Evolutionary conservation across 441 rosid species (phyloP), one percentile per base, ranked within the genome.

Genomic region (Pelargonium australe): DNA sequence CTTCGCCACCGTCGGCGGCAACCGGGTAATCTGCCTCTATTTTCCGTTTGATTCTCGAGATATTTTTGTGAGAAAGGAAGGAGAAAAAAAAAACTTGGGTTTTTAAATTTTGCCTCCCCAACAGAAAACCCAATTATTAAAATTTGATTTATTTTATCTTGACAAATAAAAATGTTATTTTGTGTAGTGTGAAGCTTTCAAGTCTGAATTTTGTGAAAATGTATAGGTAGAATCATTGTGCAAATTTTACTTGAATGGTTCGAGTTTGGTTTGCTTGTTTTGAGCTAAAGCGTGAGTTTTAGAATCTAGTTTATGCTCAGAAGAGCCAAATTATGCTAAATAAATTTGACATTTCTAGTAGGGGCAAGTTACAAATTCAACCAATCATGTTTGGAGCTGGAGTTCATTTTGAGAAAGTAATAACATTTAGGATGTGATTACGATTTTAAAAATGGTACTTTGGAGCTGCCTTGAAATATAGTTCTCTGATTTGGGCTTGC

Each of bases 1-100:
- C 68, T 95, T 95, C 79, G 96, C 88, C 64, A 88, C 97, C 72
- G 97, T 90, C 75, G 96, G 99, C 77, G 97, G 97, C 63, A 95
- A 91, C 81, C 83, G 96, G 86, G 99, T 95, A 72, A 40, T 62
- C 43, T 49, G 49, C 60, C 28, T 11, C 51, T 62, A 68, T 68
- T 68, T 77, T 66, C 19, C 0, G 2, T 63, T n/a, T 61, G n/a
- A 20, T 58, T 40, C 3, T 70, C 37, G n/a, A 58, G n/a, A 58
- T 16, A 60, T 16, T 10, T 64, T 68, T 12, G 31, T 53, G 14
- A 25, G 62, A 10, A 53, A 37, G 3, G 61, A 55, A 40, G 43
- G 43, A 40, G 43, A 40, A 40, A 7, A 7, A 40, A 40, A 20
- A 12, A n/a, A 49, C 19, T 55, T 55, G 61, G 61, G 61, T 5